phyloP scores from a whole-genome alignment of 768 basidiomycete species.

The Leccinellum rugosiceps region DNA sequence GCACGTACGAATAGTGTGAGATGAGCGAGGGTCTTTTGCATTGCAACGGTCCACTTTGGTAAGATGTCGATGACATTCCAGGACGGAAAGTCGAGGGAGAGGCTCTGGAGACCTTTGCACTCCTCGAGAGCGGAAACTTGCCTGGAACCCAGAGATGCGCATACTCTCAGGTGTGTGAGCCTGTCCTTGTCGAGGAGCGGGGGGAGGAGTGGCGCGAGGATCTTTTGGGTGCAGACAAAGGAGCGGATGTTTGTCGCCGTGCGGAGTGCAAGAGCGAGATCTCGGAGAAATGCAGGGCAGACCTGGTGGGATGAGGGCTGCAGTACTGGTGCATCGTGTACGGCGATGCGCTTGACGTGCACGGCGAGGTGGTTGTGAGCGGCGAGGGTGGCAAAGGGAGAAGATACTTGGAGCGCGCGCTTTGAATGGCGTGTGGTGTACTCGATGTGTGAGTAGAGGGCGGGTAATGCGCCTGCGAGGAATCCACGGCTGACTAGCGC shows the following conservation, averaged over 20 bases:
- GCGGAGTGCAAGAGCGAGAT: conserved; percentile 47
- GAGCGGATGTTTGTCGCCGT: conserved; percentile 50
- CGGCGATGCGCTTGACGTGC: conserved; percentile 59
- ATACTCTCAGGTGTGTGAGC: conserved; percentile 47
- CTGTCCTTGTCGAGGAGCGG: conserved; percentile 42
- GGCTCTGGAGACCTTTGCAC: conserved; percentile 37
- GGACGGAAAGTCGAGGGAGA: conserved; percentile 58
- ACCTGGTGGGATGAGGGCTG: conserved; percentile 28
- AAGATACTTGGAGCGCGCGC: conserved; percentile 44
- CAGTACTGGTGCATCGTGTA: conserved; percentile 44
- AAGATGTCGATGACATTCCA: conserved; percentile 60
- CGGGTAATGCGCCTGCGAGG: conserved; percentile 58
- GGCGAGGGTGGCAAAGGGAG: conserved; percentile 59
- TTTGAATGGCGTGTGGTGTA: conserved; percentile 58
- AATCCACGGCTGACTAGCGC: conserved; percentile 68
- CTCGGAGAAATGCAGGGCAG: conserved; percentile 49
- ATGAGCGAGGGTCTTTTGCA: conserved; percentile 45
- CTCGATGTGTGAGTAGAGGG: conserved; percentile 55
- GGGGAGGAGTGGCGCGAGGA: conserved; percentile 49
- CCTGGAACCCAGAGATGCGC: conserved; percentile 49
- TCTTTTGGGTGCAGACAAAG: conserved; percentile 51
- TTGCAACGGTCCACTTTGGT: conserved; percentile 50
- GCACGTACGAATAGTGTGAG: conserved; percentile 59
- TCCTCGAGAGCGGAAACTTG: conserved; percentile 45
- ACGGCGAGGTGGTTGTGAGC: conserved; percentile 50